These are phyloP conservation scores for Chytriomyces hyalinus DNA, from an alignment of 192 early-diverging fungal species.

Conservation along the genomic window DNA sequence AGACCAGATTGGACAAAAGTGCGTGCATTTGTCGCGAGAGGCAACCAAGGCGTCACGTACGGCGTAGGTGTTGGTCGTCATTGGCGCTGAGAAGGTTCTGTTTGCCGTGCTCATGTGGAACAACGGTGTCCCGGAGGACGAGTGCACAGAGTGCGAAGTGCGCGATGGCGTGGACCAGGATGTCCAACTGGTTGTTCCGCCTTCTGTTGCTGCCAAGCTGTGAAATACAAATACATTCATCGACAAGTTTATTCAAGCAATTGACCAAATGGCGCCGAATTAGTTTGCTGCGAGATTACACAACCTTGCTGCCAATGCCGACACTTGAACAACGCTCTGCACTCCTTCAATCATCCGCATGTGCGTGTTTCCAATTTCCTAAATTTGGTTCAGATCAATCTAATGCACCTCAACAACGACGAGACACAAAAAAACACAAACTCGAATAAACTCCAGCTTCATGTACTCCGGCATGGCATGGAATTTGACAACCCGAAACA, in stretches of 20 bases:
- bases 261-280: background rate
- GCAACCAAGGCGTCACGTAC: conserved; percentile 82
- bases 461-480: conserved; percentile 77
- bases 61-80: conserved; percentile 74
- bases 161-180: conserved; percentile 37
- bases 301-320: conserved; percentile 76
- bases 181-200: background rate
- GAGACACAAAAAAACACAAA: conserved; percentile 34
- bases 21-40: conserved; percentile 71
- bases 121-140: conserved; percentile 71
- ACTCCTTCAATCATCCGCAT: conserved; percentile 92
- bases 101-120: conserved; percentile 78
- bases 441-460: conserved; percentile 86
- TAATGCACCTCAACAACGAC: no score
- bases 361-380: conserved; percentile 92
- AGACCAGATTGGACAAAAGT: conserved; percentile 71
- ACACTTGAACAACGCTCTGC: conserved; percentile 82
- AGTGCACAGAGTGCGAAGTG: conserved; percentile 66
- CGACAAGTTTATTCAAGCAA: no score
- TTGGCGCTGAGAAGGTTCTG: conserved; percentile 51
- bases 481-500: conserved; percentile 89
- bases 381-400: conserved; percentile 23
- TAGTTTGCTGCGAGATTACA: conserved; percentile 36
- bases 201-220: background rate
- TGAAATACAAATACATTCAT: no score